phyloP scores from a whole-genome alignment of 1,139 yeast species.

The Nematodospora anomalae region DNA sequence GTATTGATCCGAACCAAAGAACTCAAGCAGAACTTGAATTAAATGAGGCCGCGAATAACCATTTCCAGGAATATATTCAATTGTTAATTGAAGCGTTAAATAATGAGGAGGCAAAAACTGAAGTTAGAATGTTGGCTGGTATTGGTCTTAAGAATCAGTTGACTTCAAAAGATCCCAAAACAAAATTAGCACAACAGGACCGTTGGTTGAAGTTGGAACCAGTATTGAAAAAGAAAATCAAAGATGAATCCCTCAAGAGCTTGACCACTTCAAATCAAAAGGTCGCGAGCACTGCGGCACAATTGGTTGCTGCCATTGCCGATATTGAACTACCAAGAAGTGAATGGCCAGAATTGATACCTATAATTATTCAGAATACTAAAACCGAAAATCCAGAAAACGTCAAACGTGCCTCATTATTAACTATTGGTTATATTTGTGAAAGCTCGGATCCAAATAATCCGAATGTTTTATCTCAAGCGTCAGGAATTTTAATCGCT shows the following conservation, averaged over 20 bases:
- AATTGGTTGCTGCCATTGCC: constrained; percentile 93
- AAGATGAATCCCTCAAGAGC: constrained; percentile 63
- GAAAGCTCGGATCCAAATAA: constrained; percentile 89
- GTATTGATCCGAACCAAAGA: constrained; percentile 67
- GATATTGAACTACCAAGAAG: constrained; percentile 86
- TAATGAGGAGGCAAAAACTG: constrained; percentile 64
- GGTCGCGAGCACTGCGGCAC: constrained; percentile 89
- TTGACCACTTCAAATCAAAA: constrained; percentile 68
- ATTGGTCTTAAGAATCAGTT: constrained; percentile 84
- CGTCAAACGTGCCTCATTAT: constrained; percentile 81
- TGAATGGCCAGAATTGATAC: constrained; percentile 88
- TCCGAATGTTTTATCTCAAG: constrained; percentile 75
- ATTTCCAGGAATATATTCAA: constrained; percentile 71
- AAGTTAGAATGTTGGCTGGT: constrained; percentile 92
- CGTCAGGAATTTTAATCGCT: constrained; percentile 91
- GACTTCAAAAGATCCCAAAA: constrained; percentile 66
- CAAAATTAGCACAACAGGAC: constrained; percentile 52
- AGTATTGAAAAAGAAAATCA: constrained; percentile 61
- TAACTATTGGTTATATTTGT: constrained; percentile 93
- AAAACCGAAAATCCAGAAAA: constrained; percentile 71
- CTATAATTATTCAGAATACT: constrained; percentile 81
- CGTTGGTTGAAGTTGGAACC: constrained; percentile 63
- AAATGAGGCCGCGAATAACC: constrained; percentile 67
- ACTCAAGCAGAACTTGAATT: constrained; percentile 80
- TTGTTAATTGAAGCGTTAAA: constrained; percentile 73